Percentiles rank a stretch among this genome's conserved stretches.
These are phyloP conservation scores for Ceratobasidium sp. DNA, from an alignment of 1,284 basidiomycete species.

Conservation along the genomic window DNA sequence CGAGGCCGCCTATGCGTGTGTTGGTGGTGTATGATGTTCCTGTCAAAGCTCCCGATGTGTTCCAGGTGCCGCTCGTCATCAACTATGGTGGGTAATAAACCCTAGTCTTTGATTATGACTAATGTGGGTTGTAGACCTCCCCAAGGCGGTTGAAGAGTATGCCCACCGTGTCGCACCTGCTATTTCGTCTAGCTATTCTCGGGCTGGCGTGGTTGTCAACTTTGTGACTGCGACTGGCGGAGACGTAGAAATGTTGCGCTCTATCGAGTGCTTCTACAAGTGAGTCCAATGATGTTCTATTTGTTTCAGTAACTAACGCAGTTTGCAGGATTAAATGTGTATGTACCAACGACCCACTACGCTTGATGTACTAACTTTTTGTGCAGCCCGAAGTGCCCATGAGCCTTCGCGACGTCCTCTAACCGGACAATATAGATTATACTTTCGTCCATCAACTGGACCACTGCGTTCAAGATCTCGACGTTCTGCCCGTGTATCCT, in stretches of 20 bases:
- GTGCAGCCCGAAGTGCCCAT: constrained; percentile 82
- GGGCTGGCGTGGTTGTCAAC: constrained; percentile 89
- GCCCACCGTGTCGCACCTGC: constrained; percentile 80
- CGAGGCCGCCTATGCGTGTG: constrained; percentile 54
- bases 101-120: neutral
- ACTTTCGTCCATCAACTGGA: constrained; percentile 25
- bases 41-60: constrained; percentile 86
- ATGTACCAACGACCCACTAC: constrained; percentile 49
- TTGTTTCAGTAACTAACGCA: constrained; percentile 6
- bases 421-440: constrained; percentile 52
- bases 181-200: constrained; percentile 76
- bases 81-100: constrained; percentile 72
- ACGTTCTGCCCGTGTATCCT: constrained; percentile 23
- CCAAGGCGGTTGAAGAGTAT: constrained; percentile 95
- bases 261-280: constrained; percentile 97
- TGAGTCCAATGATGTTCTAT: constrained; percentile 49
- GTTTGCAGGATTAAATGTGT: constrained; percentile 82
- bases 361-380: constrained; percentile 37
- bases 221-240: constrained; percentile 96
- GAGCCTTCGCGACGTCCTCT: constrained; percentile 84
- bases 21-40: constrained; percentile 91
- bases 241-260: constrained; percentile 96
- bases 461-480: neutral
- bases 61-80: constrained; percentile 88
- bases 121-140: constrained; percentile 67